These are phyloP conservation scores for Artemisia princeps DNA, from an alignment of 140 eudicot genomes.

Conservation along the genomic window DNA sequence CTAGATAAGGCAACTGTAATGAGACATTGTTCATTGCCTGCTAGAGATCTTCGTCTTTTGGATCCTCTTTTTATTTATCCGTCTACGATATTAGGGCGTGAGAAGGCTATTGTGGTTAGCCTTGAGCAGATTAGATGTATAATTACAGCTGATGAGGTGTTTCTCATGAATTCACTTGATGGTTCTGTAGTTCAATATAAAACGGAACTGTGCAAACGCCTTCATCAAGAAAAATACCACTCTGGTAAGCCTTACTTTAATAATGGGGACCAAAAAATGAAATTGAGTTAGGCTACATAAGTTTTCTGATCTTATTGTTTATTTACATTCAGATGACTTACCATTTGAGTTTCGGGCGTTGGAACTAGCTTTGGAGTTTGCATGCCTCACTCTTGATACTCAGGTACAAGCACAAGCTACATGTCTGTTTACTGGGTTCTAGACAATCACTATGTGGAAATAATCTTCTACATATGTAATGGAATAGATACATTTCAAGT, in stretches of 20 bases:
- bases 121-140: slow-evolving; percentile 92
- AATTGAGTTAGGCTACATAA: slow-evolving; percentile 14
- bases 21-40: slow-evolving; percentile 20
- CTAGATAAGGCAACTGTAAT: slow-evolving; percentile 51
- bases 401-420: slow-evolving; percentile 53
- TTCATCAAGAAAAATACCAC: slow-evolving; percentile 60
- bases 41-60: slow-evolving; percentile 43
- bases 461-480: not conserved
- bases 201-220: slow-evolving; percentile 75
- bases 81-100: slow-evolving; percentile 89
- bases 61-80: slow-evolving; percentile 93
- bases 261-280: not conserved
- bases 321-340: slow-evolving; percentile 60
- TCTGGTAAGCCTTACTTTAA: slow-evolving; percentile 42
- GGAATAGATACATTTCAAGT: not conserved
- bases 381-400: slow-evolving; percentile 84
- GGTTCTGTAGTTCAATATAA: slow-evolving; percentile 72
- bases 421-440: not conserved
- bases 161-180: slow-evolving; percentile 82
- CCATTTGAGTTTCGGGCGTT: slow-evolving; percentile 91
- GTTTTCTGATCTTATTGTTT: slow-evolving; percentile 26
- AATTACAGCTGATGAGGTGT: slow-evolving; percentile 94
- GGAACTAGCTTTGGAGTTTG: slow-evolving; percentile 91
- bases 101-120: slow-evolving; percentile 86
- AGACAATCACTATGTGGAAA: not conserved